Conservation (phyloP, 1,284 basidiomycete species). For the Sutorius eximius region DNA sequence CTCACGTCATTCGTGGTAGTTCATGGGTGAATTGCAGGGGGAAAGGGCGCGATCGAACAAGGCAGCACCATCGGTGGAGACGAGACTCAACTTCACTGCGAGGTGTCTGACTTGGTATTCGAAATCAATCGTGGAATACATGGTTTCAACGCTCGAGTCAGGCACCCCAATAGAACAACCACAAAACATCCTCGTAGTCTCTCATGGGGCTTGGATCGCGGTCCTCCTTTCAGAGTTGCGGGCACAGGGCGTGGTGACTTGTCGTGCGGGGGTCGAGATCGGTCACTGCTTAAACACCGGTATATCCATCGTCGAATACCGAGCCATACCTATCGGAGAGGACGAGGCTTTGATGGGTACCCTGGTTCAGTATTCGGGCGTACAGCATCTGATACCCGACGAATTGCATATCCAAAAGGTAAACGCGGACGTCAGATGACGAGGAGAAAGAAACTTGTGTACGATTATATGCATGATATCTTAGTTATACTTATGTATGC, state of each 20-base stretch:
- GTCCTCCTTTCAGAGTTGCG: constrained; percentile 50
- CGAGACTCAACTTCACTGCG: constrained; percentile 39
- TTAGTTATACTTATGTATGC: constrained; percentile 10
- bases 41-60: constrained; percentile 24
- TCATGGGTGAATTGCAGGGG: constrained; percentile 67
- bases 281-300: constrained; percentile 52
- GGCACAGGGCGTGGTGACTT: constrained; percentile 39
- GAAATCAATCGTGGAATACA: constrained; percentile 41
- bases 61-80: constrained; percentile 38
- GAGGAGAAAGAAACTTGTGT: neutral
- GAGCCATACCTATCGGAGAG: constrained; percentile 33
- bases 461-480: constrained; percentile 11
- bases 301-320: constrained; percentile 55
- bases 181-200: constrained; percentile 52
- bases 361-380: constrained; percentile 54
- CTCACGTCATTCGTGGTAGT: constrained; percentile 39
- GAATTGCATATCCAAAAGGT: constrained; percentile 36
- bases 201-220: constrained; percentile 66
- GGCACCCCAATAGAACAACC: constrained; percentile 16
- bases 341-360: constrained; percentile 36
- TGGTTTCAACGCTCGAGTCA: constrained; percentile 27
- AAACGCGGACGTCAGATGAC: constrained; percentile 49
- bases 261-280: constrained; percentile 44
- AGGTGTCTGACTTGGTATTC: constrained; percentile 65
- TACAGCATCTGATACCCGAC: constrained; percentile 47